Percentiles rank a stretch among this genome's conserved stretches.
phyloP scores from a whole-genome alignment of 1,284 basidiomycete genomes.

The Apiotrichum montevideense region DNA sequence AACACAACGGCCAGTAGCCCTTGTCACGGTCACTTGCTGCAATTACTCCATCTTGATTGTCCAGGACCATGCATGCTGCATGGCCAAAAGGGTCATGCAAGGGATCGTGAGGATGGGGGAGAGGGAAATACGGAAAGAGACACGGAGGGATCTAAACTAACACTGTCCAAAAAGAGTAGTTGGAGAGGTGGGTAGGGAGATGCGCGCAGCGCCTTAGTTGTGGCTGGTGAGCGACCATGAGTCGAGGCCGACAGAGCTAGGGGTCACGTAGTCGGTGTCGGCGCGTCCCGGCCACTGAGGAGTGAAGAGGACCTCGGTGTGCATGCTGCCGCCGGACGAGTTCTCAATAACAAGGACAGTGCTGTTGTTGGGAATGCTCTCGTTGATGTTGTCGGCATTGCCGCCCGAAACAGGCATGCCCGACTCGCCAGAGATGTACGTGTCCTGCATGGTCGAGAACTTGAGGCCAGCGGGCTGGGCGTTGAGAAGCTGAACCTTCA shows the following conservation, averaged over 20 bases:
- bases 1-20: too few species aligned
- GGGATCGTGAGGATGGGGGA: neutral
- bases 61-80: neutral
- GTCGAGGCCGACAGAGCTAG: slow-evolving; percentile 59
- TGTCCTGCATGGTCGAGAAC: slow-evolving; percentile 37
- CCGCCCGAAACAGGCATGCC: slow-evolving; percentile 49
- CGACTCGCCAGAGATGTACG: slow-evolving; percentile 46
- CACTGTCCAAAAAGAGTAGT: neutral
- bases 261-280: slow-evolving; percentile 59
- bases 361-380: slow-evolving; percentile 68
- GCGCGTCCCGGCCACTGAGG: slow-evolving; percentile 65
- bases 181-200: too few species aligned
- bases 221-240: slow-evolving; percentile 70
- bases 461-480: slow-evolving; percentile 46
- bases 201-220: slow-evolving; percentile 11
- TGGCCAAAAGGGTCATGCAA: neutral
- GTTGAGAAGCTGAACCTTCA: slow-evolving; percentile 53
- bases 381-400: slow-evolving; percentile 12
- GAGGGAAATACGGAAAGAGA: neutral
- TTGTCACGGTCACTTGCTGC: too few species aligned
- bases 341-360: slow-evolving; percentile 70
- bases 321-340: slow-evolving; percentile 63
- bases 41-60: neutral
- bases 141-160: neutral
- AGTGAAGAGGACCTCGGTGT: slow-evolving; percentile 71